Evolutionary conservation across 108 stramenopile species (phyloP).

Genomic region (Hondaea fermentalgiana): DNA sequence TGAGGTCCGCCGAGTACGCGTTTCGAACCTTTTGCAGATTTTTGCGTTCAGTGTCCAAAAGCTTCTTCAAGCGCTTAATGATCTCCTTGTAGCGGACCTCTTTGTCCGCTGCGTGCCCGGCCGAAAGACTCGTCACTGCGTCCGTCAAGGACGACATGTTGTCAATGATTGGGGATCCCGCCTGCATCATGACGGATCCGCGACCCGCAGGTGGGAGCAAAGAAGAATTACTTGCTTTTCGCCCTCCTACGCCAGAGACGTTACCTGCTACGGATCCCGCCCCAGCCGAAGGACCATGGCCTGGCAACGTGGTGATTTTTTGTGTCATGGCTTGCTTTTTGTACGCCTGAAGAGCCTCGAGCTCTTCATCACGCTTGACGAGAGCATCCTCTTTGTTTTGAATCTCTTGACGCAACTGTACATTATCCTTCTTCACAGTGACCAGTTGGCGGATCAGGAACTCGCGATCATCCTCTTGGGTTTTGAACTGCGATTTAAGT

Average conservation of each 20-base stretch:
- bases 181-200: conserved; percentile 10
- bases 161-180: background rate
- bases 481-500: conserved; percentile 47
- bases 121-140: background rate
- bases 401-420: conserved; percentile 40
- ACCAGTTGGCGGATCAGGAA: conserved; percentile 56
- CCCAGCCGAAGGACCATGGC: background rate
- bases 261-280: background rate
- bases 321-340: conserved; percentile 25
- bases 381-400: conserved; percentile 29
- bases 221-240: background rate
- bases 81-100: conserved; percentile 44
- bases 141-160: conserved; percentile 3
- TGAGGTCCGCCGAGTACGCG: conserved; percentile 32
- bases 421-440: conserved; percentile 52
- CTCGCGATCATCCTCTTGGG: conserved; percentile 53
- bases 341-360: conserved; percentile 20
- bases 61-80: conserved; percentile 43
- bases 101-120: background rate
- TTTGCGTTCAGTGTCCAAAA: conserved; percentile 45
- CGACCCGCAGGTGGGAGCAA: background rate
- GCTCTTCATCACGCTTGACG: conserved; percentile 28
- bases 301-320: background rate
- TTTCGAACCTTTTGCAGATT: conserved; percentile 33
- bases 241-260: background rate